Evolutionary conservation across 805 yeast genomes (phyloP), one percentile per base, ranked within the genome.

Genomic region (Suhomyces tanzawaensis): DNA sequence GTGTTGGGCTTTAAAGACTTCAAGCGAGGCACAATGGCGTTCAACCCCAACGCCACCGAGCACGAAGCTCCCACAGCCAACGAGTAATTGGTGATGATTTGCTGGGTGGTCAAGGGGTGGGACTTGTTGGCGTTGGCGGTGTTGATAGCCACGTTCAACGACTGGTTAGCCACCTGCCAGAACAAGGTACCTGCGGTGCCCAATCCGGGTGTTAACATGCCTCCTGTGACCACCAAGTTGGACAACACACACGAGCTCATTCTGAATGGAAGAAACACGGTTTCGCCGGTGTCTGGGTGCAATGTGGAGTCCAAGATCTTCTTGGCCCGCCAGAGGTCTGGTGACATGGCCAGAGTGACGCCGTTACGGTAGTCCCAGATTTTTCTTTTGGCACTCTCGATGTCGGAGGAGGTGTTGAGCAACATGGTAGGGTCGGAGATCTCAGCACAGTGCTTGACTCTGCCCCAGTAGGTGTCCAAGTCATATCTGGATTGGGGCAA

Each of bases 121-220:
- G 95, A 85, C 58, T 93, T 93, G 70, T 93, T 93, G 23, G 96
- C 91, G 57, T 93, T 93, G 29, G 98, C 93, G 29, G 93, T 87
- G 64, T 93, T 93, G 49, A 93, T 87, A 2, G 99, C 99, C 40
- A 93, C 99, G 56, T 93, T 93, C 47, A 93, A 73, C 16, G 96
- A 87, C 66, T 93, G 99, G 66, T 93, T 93, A 15, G 97, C 95
- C 59, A 93, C 79, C 66, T 93, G 99, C 99, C 99, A 93, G 64
- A 93, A 91, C 16, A 89, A 58, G 0, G 98, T 91, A 26, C 99
- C 99, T 0, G 76, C 79, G 7, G 89, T 80, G 7, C 95, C 95
- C 56, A 93, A 62, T 39, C 85, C 85, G 6, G 99, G 99, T 1
- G 97, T 91, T 48, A 93, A 75, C 99, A 93, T 93, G 48, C 99